A percentile compares a stretch with the other conserved stretches of the same genome.
Conservation (phyloP, 2,329 filamentous ascomycete genomes). For the Aspergillus pseudoglaucus region DNA sequence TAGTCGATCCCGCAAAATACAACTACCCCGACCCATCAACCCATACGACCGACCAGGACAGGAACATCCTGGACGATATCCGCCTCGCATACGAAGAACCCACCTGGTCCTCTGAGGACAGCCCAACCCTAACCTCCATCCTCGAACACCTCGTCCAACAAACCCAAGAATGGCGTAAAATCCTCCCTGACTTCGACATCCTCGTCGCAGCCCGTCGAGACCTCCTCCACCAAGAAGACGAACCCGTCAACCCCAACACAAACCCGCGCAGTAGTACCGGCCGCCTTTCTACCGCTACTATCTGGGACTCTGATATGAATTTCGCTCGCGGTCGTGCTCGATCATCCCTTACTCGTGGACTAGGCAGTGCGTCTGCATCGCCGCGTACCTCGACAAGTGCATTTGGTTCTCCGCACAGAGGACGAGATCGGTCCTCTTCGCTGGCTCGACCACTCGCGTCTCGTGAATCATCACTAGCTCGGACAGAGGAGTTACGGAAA, state of each 20-base stretch:
- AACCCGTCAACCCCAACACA: conserved; percentile 8
- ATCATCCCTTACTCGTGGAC: conserved; percentile 3
- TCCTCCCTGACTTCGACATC: conserved; percentile 66
- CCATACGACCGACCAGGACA: conserved; percentile 2
- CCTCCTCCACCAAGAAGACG: conserved; percentile 30
- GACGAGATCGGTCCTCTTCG: conserved; percentile 2
- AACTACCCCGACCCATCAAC: conserved; percentile 35
- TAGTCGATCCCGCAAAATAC: conserved; percentile 64
- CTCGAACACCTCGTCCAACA: conserved; percentile 58
- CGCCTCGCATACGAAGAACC: conserved; percentile 36
- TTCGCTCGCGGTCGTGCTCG: conserved; percentile 22
- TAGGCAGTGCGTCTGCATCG: conserved; percentile 8
- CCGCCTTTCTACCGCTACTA: neutral
- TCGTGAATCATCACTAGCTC: conserved; percentile 19
- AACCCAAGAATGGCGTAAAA: conserved; percentile 54
- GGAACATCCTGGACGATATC: conserved; percentile 20
- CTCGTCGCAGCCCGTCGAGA: conserved; percentile 56
- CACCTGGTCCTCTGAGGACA: conserved; percentile 43
- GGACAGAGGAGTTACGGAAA: conserved; percentile 25
- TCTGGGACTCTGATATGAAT: conserved; percentile 8
- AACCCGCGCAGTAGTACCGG: neutral
- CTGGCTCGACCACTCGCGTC: conserved; percentile 16
- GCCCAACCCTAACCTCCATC: conserved; percentile 46
- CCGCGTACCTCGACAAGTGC: conserved; percentile 6
- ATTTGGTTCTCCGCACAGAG: conserved; percentile 19